Evolutionary conservation across 768 basidiomycete genomes (phyloP).

Genomic region (Tricholoma terreum): DNA sequence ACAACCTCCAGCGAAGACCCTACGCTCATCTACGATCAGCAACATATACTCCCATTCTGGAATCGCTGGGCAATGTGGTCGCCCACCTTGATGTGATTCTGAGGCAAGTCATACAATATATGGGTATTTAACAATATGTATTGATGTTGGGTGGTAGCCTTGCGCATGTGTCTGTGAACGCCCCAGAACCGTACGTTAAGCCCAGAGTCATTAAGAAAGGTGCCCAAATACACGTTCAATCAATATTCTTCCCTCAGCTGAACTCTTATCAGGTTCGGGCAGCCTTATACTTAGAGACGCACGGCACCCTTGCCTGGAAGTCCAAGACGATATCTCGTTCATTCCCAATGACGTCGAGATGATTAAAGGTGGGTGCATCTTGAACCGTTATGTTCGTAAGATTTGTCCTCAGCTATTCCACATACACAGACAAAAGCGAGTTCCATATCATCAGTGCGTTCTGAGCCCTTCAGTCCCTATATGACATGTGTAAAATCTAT

Average conservation of each 20-base stretch:
- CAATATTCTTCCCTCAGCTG: neutral
- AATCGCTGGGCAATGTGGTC: conserved; percentile 75
- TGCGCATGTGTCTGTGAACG: conserved; percentile 86
- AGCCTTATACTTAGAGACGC: conserved; percentile 80
- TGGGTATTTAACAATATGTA: neutral
- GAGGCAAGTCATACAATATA: conserved; percentile 53
- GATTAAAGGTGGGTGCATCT: conserved; percentile 64
- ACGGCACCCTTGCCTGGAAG: conserved; percentile 93
- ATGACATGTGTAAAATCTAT: neutral
- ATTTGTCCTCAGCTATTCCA: neutral
- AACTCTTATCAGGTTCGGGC: conserved; percentile 57
- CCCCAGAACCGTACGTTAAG: conserved; percentile 85
- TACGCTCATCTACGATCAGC: conserved; percentile 42
- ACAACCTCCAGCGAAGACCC: neutral
- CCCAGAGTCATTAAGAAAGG: conserved; percentile 79
- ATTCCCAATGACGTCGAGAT: conserved; percentile 96
- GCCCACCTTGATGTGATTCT: conserved; percentile 91
- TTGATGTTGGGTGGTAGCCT: conserved; percentile 52
- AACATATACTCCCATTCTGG: conserved; percentile 87
- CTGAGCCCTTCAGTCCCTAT: neutral
- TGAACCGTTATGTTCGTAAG: no score
- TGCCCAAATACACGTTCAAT: conserved; percentile 20
- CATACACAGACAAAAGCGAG: conserved; percentile 66
- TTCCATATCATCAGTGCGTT: conserved; percentile 89
- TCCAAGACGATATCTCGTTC: conserved; percentile 93